phyloP scores from a whole-genome alignment of 108 stramenopile species.

The Cyclotella atomus region DNA sequence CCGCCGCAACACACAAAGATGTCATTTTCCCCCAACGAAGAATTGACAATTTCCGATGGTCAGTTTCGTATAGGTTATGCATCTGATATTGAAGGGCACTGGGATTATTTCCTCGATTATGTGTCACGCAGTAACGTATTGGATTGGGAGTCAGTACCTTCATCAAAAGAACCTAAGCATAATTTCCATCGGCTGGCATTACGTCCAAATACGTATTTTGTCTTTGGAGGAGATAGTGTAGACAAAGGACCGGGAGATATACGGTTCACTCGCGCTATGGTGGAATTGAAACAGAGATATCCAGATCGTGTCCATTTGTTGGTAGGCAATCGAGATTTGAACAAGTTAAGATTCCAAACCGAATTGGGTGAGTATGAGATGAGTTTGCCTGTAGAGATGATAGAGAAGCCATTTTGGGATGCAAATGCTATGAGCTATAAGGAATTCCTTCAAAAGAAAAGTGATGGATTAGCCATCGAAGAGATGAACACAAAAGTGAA shows the following conservation, averaged over 20 bases:
- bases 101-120: slow-evolving; percentile 60
- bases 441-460: slow-evolving; percentile 43
- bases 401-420: slow-evolving; percentile 67
- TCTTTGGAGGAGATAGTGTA: slow-evolving; percentile 74
- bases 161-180: neutral
- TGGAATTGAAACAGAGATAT: slow-evolving; percentile 57
- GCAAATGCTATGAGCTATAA: slow-evolving; percentile 38
- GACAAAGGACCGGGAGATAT: slow-evolving; percentile 83
- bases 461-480: slow-evolving; percentile 15
- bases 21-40: too few relatives aligned
- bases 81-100: slow-evolving; percentile 64
- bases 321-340: slow-evolving; percentile 83
- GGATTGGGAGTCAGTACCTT: slow-evolving; percentile 31
- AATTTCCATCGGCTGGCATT: slow-evolving; percentile 36
- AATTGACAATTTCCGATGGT: neutral
- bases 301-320: slow-evolving; percentile 65
- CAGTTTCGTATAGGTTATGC: slow-evolving; percentile 56
- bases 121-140: slow-evolving; percentile 50
- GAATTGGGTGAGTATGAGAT: slow-evolving; percentile 57
- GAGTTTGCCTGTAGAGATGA: slow-evolving; percentile 35
- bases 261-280: slow-evolving; percentile 59
- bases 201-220: slow-evolving; percentile 52
- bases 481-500: slow-evolving; percentile 46
- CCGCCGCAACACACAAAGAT: neutral
- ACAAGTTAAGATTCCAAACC: slow-evolving; percentile 67